Evolutionary conservation across 768 basidiomycete genomes (phyloP).

Genomic region (Tylopilus balloui): DNA sequence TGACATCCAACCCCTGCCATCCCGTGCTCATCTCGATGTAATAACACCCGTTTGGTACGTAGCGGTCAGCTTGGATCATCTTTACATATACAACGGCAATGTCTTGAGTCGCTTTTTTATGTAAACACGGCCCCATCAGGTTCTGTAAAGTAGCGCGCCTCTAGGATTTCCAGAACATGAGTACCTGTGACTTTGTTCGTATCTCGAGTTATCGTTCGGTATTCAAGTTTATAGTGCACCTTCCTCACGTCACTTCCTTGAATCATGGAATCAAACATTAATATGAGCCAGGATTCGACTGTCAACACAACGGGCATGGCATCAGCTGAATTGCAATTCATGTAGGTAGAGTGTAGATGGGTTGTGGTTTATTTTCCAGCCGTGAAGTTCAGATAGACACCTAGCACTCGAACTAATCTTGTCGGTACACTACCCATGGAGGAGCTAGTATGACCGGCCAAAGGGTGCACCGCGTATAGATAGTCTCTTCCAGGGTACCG

Average conservation of each 20-base stretch:
- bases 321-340: no score
- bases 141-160: no score
- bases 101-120: background rate
- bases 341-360: background rate
- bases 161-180: no score
- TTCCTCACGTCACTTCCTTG: no score
- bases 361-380: background rate
- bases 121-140: background rate
- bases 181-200: no score
- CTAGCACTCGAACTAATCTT: background rate
- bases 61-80: background rate
- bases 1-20: background rate
- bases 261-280: background rate
- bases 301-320: no score
- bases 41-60: background rate
- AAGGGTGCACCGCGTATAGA: slow-evolving; percentile 52
- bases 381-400: background rate
- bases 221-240: no score
- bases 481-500: slow-evolving; percentile 50
- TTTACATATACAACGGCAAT: background rate
- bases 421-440: slow-evolving; percentile 52
- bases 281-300: no score
- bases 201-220: no score
- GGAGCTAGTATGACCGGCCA: slow-evolving; percentile 50
- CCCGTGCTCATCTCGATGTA: background rate